Evolutionary conservation across 495 filamentous ascomycete genomes (phyloP).

Genomic region (Neurospora hispaniola): DNA sequence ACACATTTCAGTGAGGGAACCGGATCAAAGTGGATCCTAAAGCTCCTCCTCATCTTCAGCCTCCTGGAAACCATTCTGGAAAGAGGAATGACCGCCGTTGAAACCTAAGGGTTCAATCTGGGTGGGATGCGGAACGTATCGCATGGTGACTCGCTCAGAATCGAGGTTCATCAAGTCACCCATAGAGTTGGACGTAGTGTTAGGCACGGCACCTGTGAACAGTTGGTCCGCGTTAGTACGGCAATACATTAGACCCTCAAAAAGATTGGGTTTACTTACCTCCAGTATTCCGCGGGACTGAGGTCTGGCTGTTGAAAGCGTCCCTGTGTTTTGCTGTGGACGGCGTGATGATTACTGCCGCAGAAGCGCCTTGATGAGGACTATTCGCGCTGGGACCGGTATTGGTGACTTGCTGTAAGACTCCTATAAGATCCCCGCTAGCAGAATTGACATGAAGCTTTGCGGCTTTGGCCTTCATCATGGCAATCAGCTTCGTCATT

Average conservation of each 20-base stretch:
- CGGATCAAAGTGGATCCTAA: neutral
- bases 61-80: neutral
- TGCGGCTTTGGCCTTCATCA: neutral
- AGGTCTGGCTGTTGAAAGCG: neutral
- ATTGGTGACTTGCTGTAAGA: neutral
- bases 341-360: neutral
- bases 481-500: neutral
- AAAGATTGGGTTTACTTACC: neutral
- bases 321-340: neutral
- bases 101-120: neutral
- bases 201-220: neutral
- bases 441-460: neutral
- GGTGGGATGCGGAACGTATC: neutral
- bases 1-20: neutral
- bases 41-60: neutral
- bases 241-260: neutral
- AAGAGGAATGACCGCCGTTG: neutral
- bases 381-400: neutral
- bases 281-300: neutral
- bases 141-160: neutral
- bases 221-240: neutral
- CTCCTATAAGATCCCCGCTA: neutral
- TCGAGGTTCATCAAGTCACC: neutral
- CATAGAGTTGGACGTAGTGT: neutral
- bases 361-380: neutral